Evolutionary conservation across 176 grass and related monocot species (phyloP).

Genomic region (Secale cereale): DNA sequence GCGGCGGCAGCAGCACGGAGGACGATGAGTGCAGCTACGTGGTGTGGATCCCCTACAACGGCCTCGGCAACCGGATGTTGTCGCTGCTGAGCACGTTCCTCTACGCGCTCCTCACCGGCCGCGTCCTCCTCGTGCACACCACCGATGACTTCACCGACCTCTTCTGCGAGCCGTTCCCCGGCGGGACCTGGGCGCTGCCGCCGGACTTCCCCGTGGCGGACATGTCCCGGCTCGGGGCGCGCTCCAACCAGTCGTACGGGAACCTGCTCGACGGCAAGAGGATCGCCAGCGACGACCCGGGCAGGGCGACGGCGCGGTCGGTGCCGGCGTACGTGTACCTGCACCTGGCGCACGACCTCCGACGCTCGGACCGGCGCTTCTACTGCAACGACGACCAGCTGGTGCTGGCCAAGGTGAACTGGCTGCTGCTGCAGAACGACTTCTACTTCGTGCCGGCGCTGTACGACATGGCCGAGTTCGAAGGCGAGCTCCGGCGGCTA

Average conservation of each 20-base stretch:
- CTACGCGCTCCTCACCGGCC: slow-evolving; percentile 58
- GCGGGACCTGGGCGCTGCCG: slow-evolving; percentile 44
- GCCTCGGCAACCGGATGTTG: slow-evolving; percentile 64
- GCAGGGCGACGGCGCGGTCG: neutral
- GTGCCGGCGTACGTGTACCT: slow-evolving; percentile 57
- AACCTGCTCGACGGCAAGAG: slow-evolving; percentile 23
- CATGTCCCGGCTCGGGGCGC: neutral
- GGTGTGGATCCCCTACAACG: slow-evolving; percentile 43
- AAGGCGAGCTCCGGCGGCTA: slow-evolving; percentile 29
- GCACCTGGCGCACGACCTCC: slow-evolving; percentile 31
- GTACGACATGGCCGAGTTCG: slow-evolving; percentile 40
- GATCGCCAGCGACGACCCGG: slow-evolving; percentile 20
- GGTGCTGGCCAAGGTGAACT: slow-evolving; percentile 44
- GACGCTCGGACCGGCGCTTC: slow-evolving; percentile 33
- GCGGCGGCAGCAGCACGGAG: neutral
- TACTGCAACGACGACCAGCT: slow-evolving; percentile 53
- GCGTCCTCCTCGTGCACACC: slow-evolving; percentile 36
- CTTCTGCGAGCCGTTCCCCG: slow-evolving; percentile 75
- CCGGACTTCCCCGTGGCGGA: slow-evolving; percentile 40
- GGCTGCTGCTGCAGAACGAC: slow-evolving; percentile 56
- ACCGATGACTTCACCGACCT: slow-evolving; percentile 41
- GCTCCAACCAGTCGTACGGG: slow-evolving; percentile 31
- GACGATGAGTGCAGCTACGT: slow-evolving; percentile 44
- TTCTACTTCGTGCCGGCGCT: slow-evolving; percentile 45
- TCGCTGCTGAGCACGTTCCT: slow-evolving; percentile 45